A percentile compares a stretch with the other conserved stretches of the same genome.
Conservation (phyloP, 208 protist genomes). For the Leishmania guyanensis region DNA sequence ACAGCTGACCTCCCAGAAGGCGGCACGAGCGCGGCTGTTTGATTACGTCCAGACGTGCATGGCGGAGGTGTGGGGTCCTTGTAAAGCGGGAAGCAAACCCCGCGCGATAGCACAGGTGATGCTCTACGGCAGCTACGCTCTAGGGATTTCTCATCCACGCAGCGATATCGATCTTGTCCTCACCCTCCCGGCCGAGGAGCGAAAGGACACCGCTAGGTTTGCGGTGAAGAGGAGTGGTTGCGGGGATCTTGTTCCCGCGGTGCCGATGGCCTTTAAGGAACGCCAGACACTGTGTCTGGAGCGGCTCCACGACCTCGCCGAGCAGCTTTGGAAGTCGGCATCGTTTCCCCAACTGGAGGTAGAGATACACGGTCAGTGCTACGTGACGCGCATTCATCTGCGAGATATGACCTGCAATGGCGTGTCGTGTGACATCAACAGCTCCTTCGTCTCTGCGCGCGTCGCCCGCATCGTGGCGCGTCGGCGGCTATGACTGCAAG, state of each 20-base stretch:
- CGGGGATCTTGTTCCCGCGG: background rate
- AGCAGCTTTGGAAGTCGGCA: conserved; percentile 15
- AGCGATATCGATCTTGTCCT: conserved; percentile 60
- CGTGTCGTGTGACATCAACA: conserved; percentile 50
- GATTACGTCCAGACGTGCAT: conserved; percentile 26
- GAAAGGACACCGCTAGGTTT: background rate
- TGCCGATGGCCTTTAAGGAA: background rate
- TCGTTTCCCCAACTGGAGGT: conserved; percentile 17
- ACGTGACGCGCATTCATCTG: conserved; percentile 53
- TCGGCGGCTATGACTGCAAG: conserved; percentile 47
- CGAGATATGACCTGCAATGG: conserved; percentile 23
- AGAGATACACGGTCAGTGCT: conserved; percentile 52
- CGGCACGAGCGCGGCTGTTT: conserved; percentile 32
- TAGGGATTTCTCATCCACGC: conserved; percentile 58
- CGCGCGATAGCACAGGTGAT: conserved; percentile 23
- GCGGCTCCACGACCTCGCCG: conserved; percentile 28
- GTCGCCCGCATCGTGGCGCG: conserved; percentile 35
- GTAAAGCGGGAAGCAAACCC: background rate
- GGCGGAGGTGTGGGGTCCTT: conserved; percentile 29
- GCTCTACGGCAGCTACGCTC: conserved; percentile 65
- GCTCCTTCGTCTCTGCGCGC: conserved; percentile 24
- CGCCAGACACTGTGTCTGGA: conserved; percentile 27
- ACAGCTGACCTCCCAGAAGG: conserved; percentile 20
- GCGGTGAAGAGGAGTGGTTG: background rate
- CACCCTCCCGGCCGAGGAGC: conserved; percentile 23